These are phyloP conservation scores for Clohesyomyces aquaticus DNA, from an alignment of 495 filamentous ascomycete genomes.

Conservation along the genomic window DNA sequence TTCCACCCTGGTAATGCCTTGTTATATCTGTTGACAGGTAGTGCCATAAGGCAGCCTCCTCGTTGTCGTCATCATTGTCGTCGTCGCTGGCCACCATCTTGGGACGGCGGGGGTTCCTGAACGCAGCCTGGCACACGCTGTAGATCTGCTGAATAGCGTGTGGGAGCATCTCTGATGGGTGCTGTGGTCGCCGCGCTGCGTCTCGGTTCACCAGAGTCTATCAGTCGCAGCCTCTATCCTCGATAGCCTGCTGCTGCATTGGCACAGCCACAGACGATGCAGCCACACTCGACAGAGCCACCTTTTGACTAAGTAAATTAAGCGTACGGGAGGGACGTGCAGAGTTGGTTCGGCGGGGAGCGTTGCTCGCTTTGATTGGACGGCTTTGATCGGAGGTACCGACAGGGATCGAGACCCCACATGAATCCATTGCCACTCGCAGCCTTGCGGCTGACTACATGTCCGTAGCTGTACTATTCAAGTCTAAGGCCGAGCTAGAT, in stretches of 20 bases:
- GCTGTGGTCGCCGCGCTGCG: constrained; percentile 6
- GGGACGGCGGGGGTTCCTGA: constrained; percentile 4
- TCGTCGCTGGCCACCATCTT: constrained; percentile 1
- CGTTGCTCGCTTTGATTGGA: constrained; percentile 12
- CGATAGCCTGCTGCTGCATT: constrained; percentile 1
- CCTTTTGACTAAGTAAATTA: constrained; percentile 18
- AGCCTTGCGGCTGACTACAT: constrained; percentile 16
- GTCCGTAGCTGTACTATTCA: constrained; percentile 8
- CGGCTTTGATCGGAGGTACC: constrained; percentile 16
- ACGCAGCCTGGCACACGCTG: constrained; percentile 9
- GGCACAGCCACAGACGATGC: background rate
- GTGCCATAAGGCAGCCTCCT: constrained; percentile 1
- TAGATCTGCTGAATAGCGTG: constrained; percentile 8
- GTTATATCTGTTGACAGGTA: no score
- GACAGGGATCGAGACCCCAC: constrained; percentile 5
- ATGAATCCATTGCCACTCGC: constrained; percentile 16
- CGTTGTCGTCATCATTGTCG: constrained; percentile 7
- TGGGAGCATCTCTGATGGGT: background rate
- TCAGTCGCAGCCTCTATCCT: constrained; percentile 7
- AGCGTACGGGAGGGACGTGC: constrained; percentile 10
- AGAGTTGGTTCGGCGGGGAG: constrained; percentile 11
- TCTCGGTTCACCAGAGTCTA: constrained; percentile 10
- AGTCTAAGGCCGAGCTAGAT: constrained; percentile 12
- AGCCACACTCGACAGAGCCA: constrained; percentile 15
- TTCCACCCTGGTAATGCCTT: no score